phyloP scores from a whole-genome alignment of 768 basidiomycete species.

The Rhizopogon sp. region DNA sequence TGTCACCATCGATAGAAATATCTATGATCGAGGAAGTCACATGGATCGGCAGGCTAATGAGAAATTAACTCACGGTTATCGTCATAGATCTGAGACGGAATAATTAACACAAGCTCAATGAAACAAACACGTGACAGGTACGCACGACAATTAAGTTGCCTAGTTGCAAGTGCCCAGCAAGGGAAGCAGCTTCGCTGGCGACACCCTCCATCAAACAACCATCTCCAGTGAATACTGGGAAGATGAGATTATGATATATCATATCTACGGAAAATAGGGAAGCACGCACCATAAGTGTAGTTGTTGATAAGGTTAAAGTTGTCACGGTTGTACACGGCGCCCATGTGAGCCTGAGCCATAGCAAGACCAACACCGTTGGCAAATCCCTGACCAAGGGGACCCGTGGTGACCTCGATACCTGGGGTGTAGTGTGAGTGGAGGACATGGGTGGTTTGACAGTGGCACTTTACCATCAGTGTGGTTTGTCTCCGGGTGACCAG shows the following conservation, averaged over 20 bases:
- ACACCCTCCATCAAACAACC: slow-evolving; percentile 98
- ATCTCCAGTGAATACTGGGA: slow-evolving; percentile 82
- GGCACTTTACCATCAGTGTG: slow-evolving; percentile 53
- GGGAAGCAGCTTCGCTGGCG: slow-evolving; percentile 84
- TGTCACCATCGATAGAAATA: slow-evolving; percentile 96
- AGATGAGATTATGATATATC: slow-evolving; percentile 3
- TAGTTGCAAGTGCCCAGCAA: slow-evolving; percentile 91
- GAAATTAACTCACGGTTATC: slow-evolving; percentile 75
- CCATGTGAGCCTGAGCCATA: slow-evolving; percentile 88
- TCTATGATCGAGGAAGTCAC: slow-evolving; percentile 38
- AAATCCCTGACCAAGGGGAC: slow-evolving; percentile 93
- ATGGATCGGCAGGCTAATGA: background rate
- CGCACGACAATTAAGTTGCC: slow-evolving; percentile 88
- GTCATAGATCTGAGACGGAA: slow-evolving; percentile 68
- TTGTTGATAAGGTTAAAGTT: slow-evolving; percentile 79
- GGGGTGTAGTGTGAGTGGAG: slow-evolving; percentile 4
- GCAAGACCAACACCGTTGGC: slow-evolving; percentile 92
- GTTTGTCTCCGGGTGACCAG: slow-evolving; percentile 84
- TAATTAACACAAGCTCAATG: slow-evolving; percentile 13
- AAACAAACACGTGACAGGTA: slow-evolving; percentile 17
- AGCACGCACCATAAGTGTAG: slow-evolving; percentile 74
- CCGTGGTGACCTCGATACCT: slow-evolving; percentile 91
- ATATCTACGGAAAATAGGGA: background rate
- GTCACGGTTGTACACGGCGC: slow-evolving; percentile 85
- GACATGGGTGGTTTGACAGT: background rate